phyloP scores from a whole-genome alignment of 2,329 filamentous ascomycete genomes.

The Pseudomassariella vexata region DNA sequence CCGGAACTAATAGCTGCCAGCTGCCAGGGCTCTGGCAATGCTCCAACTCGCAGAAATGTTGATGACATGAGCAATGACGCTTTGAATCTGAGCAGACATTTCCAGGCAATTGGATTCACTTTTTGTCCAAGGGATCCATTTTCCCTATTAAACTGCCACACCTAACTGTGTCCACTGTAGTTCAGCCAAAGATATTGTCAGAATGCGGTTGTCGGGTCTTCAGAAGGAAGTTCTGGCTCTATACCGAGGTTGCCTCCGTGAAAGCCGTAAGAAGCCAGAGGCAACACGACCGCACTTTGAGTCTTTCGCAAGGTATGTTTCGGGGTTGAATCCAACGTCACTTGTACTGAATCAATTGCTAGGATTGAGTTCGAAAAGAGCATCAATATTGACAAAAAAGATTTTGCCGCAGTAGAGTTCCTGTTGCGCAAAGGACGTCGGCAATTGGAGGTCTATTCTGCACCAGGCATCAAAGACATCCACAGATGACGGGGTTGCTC shows the following conservation, averaged over 20 bases:
- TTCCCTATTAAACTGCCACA: no score
- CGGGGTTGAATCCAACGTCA: neutral
- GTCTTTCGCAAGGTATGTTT: constrained; percentile 53
- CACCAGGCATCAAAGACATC: constrained; percentile 75
- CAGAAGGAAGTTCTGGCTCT: constrained; percentile 82
- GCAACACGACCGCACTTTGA: constrained; percentile 58
- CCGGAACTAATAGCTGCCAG: no score
- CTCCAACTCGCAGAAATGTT: no score
- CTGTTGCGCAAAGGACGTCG: constrained; percentile 73
- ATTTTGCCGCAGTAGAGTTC: constrained; percentile 82
- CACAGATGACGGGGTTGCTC: no score
- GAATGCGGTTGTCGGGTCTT: constrained; percentile 69
- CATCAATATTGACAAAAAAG: constrained; percentile 66
- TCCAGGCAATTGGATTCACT: no score
- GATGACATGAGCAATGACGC: no score
- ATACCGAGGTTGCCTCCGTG: constrained; percentile 81
- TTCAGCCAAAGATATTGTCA: no score
- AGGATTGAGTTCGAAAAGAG: constrained; percentile 75
- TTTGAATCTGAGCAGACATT: no score
- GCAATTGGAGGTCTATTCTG: constrained; percentile 77
- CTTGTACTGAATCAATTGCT: constrained; percentile 4
- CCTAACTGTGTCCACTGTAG: no score
- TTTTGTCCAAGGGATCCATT: no score
- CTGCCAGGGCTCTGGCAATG: no score
- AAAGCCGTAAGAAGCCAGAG: constrained; percentile 71